Base-by-base conservation (phyloP, 108 stramenopile genomes). In the Cylindrotheca fusiformis region DNA sequence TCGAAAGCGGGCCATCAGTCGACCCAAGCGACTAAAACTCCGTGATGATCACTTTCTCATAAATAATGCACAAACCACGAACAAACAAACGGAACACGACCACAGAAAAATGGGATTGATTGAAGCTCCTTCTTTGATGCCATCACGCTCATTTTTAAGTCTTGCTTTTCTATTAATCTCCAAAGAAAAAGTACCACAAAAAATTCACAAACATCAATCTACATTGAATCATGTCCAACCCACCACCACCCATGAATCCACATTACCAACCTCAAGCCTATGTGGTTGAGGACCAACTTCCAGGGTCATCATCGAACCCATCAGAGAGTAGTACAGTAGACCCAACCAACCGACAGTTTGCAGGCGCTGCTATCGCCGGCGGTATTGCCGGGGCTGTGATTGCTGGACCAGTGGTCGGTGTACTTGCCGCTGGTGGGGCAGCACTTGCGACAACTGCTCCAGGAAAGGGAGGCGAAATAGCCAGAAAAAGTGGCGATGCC, bases 321-420 rank as follows among this genome's bases (percentile, higher is more conserved):
- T n/a, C n/a, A n/a, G 14, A 41, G 36, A 14, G 10, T 41, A 6
- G 14, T 10, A 41, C 36, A 6, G 14, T 10, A 41, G 36, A 41
- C 14, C 36, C 36, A 10, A 67, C 60, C 24, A 72, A 65, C 27
- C 48, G 69, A 45, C 54, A 67, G 56, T 25, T 80, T 50, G 49
- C 65, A 24, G 80, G 75, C 4, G 80, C 80, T 4, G 80, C 80
- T 58, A 81, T 85, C 2, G 86, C 79, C 22, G 90, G 87, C 18
- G 85, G 90, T 17, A 73, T 83, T 12, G 83, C 78, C 3, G 90
- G 90, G 8, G 55, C 85, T 48, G 68, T 75, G 12, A 52, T 91
- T 14, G 80, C 78, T 21, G 90, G 90, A 44, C 90, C 90, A 18
- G 68, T 82, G 30, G 46, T 84, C 5, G 88, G 76, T 22, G 58